Evolutionary conservation across 306 rosid species (phyloP).

Genomic region (Betula pendula): DNA sequence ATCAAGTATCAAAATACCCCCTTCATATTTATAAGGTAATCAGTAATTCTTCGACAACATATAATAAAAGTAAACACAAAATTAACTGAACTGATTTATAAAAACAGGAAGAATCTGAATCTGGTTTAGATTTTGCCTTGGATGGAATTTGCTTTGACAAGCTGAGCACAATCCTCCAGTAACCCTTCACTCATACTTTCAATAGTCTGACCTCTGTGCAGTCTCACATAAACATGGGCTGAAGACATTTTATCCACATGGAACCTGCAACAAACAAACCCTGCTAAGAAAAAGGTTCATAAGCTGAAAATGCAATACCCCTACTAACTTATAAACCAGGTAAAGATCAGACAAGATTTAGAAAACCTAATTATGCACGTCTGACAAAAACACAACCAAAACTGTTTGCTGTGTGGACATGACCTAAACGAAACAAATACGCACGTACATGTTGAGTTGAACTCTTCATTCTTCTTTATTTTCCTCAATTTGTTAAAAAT

Average conservation of each 20-base stretch:
- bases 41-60: not conserved
- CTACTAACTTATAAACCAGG: not conserved
- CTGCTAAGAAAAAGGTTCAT: not conserved
- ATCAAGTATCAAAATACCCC: not conserved
- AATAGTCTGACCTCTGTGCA: conserved; percentile 87
- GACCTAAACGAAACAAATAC: not conserved
- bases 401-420: not conserved
- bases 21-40: not conserved
- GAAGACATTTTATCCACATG: conserved; percentile 99
- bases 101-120: conserved; percentile 16
- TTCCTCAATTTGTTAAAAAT: not conserved
- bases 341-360: not conserved
- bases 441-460: not conserved
- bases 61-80: not conserved
- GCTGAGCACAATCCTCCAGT: conserved; percentile 95
- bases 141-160: conserved; percentile 97
- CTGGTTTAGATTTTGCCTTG: conserved; percentile 55
- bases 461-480: not conserved
- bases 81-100: not conserved
- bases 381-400: not conserved
- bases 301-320: not conserved
- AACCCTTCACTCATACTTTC: conserved; percentile 84
- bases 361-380: not conserved
- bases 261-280: conserved; percentile 57
- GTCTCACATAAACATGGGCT: conserved; percentile 91